Percentiles rank a stretch among this genome's conserved stretches.
Conservation (phyloP, 257 asterid species). For the Solanum tacnaense region DNA sequence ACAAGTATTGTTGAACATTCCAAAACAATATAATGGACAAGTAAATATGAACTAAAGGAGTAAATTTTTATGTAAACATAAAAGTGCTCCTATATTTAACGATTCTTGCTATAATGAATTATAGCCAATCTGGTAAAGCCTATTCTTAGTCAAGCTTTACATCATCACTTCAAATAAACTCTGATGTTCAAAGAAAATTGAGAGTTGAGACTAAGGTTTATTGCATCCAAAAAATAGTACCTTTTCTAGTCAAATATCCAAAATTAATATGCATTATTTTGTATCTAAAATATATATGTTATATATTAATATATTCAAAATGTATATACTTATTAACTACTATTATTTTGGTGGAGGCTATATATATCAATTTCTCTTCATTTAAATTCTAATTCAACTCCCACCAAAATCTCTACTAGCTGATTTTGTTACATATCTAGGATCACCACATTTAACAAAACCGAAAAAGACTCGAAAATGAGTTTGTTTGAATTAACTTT, state of each 20-base stretch:
- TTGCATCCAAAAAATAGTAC: neutral
- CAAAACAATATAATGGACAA: too few relatives aligned
- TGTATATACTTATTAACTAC: too few relatives aligned
- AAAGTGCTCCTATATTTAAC: neutral
- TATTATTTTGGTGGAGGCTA: neutral
- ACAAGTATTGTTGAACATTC: accelerated
- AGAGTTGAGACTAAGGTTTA: neutral
- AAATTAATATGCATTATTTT: neutral
- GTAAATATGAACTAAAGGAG: too few relatives aligned
- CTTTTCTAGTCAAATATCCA: neutral
- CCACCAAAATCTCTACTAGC: neutral
- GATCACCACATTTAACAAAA: neutral
- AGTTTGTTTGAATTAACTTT: too few relatives aligned
- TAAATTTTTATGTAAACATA: too few relatives aligned
- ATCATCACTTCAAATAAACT: neutral
- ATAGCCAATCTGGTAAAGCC: neutral
- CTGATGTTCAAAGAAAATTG: neutral
- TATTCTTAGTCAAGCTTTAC: neutral
- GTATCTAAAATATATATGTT: neutral
- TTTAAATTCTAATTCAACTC: neutral
- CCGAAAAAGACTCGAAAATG: neutral
- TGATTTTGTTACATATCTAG: neutral
- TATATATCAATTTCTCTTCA: neutral
- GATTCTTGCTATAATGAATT: neutral
- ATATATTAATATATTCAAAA: too few relatives aligned